Conservation (phyloP, 768 basidiomycete species). For the Cystofilobasidium ferigula region DNA sequence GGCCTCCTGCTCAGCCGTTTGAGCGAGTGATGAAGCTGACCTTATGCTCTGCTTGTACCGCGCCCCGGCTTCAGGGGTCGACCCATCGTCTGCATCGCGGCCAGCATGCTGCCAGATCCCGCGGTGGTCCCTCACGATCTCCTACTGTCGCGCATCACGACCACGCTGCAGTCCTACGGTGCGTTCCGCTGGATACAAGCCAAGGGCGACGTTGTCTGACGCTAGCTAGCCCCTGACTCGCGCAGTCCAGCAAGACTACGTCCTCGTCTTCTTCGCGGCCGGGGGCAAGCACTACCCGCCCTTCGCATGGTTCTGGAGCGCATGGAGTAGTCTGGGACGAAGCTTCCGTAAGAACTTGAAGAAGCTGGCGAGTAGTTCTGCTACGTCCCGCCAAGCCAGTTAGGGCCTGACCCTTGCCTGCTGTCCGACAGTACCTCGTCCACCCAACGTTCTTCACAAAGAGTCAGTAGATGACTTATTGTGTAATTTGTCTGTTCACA, state of each 20-base stretch:
- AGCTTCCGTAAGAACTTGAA: conserved; percentile 84
- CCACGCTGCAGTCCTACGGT: background rate
- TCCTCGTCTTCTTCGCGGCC: conserved; percentile 74
- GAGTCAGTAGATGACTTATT: conserved; percentile 48
- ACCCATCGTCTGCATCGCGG: conserved; percentile 68
- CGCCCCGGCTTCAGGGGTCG: conserved; percentile 23
- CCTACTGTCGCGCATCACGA: conserved; percentile 52
- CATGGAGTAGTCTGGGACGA: conserved; percentile 64
- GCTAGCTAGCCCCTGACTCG: background rate
- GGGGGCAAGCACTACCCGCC: conserved; percentile 61
- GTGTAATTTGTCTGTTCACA: no score
- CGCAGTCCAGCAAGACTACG: conserved; percentile 80
- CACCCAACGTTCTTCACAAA: conserved; percentile 82
- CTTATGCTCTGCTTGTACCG: background rate
- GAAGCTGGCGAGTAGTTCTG: no score
- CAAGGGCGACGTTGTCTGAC: conserved; percentile 44
- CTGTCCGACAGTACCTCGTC: conserved; percentile 55
- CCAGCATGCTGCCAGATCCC: conserved; percentile 73
- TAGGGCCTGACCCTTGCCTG: conserved; percentile 31
- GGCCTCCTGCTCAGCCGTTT: background rate
- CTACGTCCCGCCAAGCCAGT: no score
- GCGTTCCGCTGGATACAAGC: conserved; percentile 51
- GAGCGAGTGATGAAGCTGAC: conserved; percentile 15
- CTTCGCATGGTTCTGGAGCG: conserved; percentile 89
- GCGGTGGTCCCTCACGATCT: conserved; percentile 54